Evolutionary conservation across 345 rosid genomes (phyloP), one percentile per base, ranked within the genome.

Genomic region (Theobroma cacao): DNA sequence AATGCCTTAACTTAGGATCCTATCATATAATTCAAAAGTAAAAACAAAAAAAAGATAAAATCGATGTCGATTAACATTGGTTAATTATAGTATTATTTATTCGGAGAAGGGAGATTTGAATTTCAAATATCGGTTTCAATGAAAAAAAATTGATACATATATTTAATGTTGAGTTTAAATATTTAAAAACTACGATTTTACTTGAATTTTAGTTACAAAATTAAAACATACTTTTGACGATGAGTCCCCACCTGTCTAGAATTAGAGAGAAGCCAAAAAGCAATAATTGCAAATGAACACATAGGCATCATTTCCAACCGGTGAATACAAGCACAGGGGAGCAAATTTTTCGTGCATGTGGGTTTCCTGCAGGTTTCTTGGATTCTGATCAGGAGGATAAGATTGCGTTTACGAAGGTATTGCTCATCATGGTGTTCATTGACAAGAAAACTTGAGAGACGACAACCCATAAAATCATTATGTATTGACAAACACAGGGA

Each of bases 321-420:
- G 20, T 4, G 31, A 66, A 17, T 22, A 40, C 31, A 69, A 69
- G 56, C 74, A 69, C 74, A 17, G 47, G 74, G 58, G 74, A 69
- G 58, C 22, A 24, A 68, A 26, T 3, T 69, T 26, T 45, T 69
- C 14, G 53, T 45, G 40, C 74, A 69, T 8, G 40, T 69, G 22
- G 22, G 74, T 30, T 47, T 69, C 40, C 18, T 15, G 22, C 24
- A 69, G 17, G n/a, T 26, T 47, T 69, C 74, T 47, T 47, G 22
- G 22, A 7, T 69, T 31, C 9, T 60, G 9, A 38, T 66, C 28
- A 40, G 30, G 40, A 10, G 1, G 6, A 28, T 4, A n/a, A 64
- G 8, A 34, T 36, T 26, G 30, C 9, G 45, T 18, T 63, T 63
- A 18, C 34, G 45, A 38, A 38, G 13, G 20, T 36, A 36, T 20